A percentile compares a stretch with the other conserved stretches of the same genome.
phyloP scores from a whole-genome alignment of 768 basidiomycete species.

The Leccinum arenicola region DNA sequence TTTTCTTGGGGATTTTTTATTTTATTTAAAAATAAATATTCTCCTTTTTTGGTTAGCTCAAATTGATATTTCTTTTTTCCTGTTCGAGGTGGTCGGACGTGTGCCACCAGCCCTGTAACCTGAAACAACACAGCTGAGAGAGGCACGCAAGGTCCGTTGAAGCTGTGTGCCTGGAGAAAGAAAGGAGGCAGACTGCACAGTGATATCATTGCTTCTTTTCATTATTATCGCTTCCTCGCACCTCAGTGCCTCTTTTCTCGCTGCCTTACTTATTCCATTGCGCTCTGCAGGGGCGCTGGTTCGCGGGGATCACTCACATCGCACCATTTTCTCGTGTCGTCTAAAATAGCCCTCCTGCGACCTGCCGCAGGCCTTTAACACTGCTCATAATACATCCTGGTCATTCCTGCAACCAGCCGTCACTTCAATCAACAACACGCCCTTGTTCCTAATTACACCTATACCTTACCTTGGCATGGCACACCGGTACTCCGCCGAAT shows the following conservation, averaged over 20 bases:
- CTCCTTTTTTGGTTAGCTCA: conserved; percentile 1
- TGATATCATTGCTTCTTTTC: conserved; percentile 8
- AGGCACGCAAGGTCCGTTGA: conserved; percentile 1
- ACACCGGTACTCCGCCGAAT: conserved; percentile 3
- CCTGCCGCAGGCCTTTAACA: background rate
- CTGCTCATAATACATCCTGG: conserved; percentile 3
- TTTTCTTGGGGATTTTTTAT: background rate
- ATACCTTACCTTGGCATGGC: background rate
- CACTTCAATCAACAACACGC: background rate
- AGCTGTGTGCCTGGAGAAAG: conserved; percentile 7
- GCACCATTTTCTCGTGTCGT: background rate
- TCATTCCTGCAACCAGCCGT: background rate
- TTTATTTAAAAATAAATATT: background rate
- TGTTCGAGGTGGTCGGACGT: background rate
- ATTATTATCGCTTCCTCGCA: conserved; percentile 5
- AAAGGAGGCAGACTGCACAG: background rate
- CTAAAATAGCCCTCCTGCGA: background rate
- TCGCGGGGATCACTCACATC: conserved; percentile 15
- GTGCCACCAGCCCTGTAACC: conserved; percentile 8
- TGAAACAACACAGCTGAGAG: background rate
- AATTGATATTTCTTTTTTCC: background rate
- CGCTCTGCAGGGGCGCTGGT: conserved; percentile 6
- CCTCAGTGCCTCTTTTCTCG: conserved; percentile 4
- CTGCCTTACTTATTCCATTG: background rate
- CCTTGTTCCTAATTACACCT: background rate